phyloP scores from a whole-genome alignment of 148 eudicot species.

The Limonium bicolor region DNA sequence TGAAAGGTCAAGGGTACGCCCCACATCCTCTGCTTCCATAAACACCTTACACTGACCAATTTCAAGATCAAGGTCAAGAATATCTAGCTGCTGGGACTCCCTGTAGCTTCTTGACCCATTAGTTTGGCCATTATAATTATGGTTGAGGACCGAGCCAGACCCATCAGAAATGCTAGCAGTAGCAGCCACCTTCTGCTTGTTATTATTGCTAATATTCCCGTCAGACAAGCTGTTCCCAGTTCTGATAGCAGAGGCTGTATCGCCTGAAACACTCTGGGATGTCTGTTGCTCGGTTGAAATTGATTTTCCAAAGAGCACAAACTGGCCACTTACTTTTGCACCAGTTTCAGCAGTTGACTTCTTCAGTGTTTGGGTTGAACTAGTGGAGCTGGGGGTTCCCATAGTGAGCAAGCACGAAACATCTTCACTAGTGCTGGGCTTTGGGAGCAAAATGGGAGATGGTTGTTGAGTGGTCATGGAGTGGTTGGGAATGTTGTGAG shows the following conservation, averaged over 20 bases:
- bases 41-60: constrained; percentile 53
- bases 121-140: constrained; percentile 1
- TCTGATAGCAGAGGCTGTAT: constrained; percentile 18
- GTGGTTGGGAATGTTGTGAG: constrained; percentile 13
- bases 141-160: constrained; percentile 28
- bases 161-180: constrained; percentile 38
- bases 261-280: constrained; percentile 36
- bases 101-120: constrained; percentile 20
- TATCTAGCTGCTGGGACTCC: constrained; percentile 17
- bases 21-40: constrained; percentile 53
- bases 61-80: constrained; percentile 23
- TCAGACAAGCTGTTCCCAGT: constrained; percentile 46
- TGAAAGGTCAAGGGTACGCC: constrained; percentile 54
- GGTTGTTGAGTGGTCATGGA: constrained; percentile 22
- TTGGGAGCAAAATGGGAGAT: too few relatives aligned
- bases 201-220: constrained; percentile 30
- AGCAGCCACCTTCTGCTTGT: too few relatives aligned
- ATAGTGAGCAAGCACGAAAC: constrained; percentile 69
- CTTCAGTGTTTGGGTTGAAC: constrained; percentile 23
- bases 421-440: constrained; percentile 28
- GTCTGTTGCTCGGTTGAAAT: constrained; percentile 65
- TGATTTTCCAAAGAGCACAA: constrained; percentile 71
- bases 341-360: constrained; percentile 25
- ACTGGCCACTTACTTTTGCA: too few relatives aligned
- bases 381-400: too few relatives aligned